Base-by-base conservation (phyloP, 1,284 basidiomycete species). In the Retiboletus flavoniger region DNA sequence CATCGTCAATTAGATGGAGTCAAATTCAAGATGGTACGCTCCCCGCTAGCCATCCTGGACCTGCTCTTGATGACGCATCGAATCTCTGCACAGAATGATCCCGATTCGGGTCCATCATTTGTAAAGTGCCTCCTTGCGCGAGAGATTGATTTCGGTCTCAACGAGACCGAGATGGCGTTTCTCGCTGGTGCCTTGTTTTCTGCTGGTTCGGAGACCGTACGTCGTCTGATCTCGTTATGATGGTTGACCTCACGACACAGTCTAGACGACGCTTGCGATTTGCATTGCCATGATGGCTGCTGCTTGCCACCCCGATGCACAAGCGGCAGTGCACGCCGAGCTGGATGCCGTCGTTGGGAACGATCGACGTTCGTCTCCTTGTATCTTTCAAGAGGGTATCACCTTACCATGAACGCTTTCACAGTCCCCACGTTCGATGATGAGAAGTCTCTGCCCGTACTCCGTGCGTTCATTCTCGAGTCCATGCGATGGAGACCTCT, bases 81-180 rank as follows among this genome's bases (percentile, higher is more conserved):
- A 28, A 24, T 47, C 7, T 10, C 2, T 35, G 26, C n/a, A 35
- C 7, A 59, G 57, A n/a, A 47, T 28, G 50, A 58, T 7, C 36
- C 56, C 1, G 6, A 48, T 29, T 54, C 51, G 10, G 39, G 56
- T 6, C 56, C 34, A 1, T 59, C 60, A 13, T 60, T 59, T 32
- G 39, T 16, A 38, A 62, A 59, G 16, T 42, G 26, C 13, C 60
- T 59, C 8, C 57, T 60, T 10, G 2, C 38, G 4, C 44, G 38
- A 42, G 51, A 55, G 14, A 32, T 35, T 3, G 39, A 59, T 31
- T 42, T 59, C 4, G 46, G 46, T 45, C 39, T 62, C 24, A 13
- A 48, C 10, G 60, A 61, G 29, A 42, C 38, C 7, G 56, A 62
- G 49, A 56, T 62, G 46, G 57, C 57, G n/a, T 59, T 61, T 31